Percentiles rank a stretch among this genome's conserved stretches.
Conservation (phyloP, 2,329 filamentous ascomycete genomes). For the Sporothrix brasiliensis region DNA sequence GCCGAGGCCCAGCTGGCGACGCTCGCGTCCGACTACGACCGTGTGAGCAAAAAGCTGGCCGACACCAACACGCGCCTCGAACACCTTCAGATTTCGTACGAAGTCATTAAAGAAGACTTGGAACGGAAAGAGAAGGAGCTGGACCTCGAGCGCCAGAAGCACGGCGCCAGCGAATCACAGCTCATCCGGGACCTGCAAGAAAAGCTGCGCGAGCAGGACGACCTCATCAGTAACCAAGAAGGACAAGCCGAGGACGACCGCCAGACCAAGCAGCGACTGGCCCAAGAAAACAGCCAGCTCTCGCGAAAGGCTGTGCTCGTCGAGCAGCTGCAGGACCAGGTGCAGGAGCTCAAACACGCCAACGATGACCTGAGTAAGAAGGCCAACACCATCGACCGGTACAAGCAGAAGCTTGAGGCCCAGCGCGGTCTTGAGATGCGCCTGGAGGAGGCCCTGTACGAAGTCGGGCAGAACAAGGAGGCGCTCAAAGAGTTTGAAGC, state of each 20-base stretch:
- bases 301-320: slow-evolving; percentile 52
- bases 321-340: slow-evolving; percentile 60
- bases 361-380: slow-evolving; percentile 63
- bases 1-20: slow-evolving; percentile 59
- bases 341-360: slow-evolving; percentile 61
- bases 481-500: slow-evolving; percentile 46
- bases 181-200: slow-evolving; percentile 58
- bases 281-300: slow-evolving; percentile 54
- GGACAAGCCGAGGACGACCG: slow-evolving; percentile 61
- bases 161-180: slow-evolving; percentile 57
- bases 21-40: slow-evolving; percentile 55
- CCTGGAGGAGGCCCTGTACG: slow-evolving; percentile 58
- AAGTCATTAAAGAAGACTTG: slow-evolving; percentile 66
- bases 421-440: slow-evolving; percentile 60
- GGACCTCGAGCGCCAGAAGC: slow-evolving; percentile 56
- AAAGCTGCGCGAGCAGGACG: slow-evolving; percentile 67
- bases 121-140: slow-evolving; percentile 59
- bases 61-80: slow-evolving; percentile 63
- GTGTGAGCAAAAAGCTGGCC: slow-evolving; percentile 59
- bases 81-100: slow-evolving; percentile 63
- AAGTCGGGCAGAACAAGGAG: slow-evolving; percentile 57
- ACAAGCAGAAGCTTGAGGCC: slow-evolving; percentile 64
- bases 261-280: slow-evolving; percentile 50
- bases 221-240: slow-evolving; percentile 72
- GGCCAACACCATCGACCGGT: slow-evolving; percentile 64